Base-by-base conservation (phyloP, 441 rosid genomes). In the Theobroma grandiflorum region DNA sequence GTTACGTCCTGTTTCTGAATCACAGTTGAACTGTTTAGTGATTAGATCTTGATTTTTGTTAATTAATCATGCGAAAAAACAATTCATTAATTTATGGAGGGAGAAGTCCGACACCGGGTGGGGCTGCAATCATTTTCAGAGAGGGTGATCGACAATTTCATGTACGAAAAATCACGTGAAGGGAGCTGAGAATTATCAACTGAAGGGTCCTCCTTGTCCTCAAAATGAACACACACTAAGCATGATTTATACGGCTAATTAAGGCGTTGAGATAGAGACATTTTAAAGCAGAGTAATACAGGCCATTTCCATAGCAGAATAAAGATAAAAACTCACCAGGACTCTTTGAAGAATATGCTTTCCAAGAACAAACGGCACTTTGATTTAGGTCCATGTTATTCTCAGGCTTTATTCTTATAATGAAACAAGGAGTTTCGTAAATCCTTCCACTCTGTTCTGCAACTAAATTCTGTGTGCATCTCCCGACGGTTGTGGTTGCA, bases 121-220 rank as follows among this genome's bases (percentile, higher is more conserved):
- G 86, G 85, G 62, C 82, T 37, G 33, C 59, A 6, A 62, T 81
- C 78, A 49, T 65, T 82, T 81, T 78, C 79, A 33, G 84, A 78
- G 75, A 74, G 73, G 83, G 68, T 50, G 66, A 77, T 57, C 62
- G 72, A 68, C 76, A 37, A 37, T 40, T 33, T 69, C 68, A 59
- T 26, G 77, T 45, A 72, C 76, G 55, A 84, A 76, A 76, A 77
- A 81, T 84, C 91, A 89, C 91, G 88, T 89, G 91, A 83, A 79
- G 52, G 72, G 66, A 74, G 74, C 79, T 73, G 15, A 77, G 71
- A 77, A 71, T 82, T 47, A 81, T 82, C 85, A 67, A 11, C 78
- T 50, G 43, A 4, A 52, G 79, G 88, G 79, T 84, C 88, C 84
- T 74, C 74, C 74, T 31, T 82, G 91, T 82, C 80, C 77, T 16